These are phyloP conservation scores for Ogataea paraovalis DNA, from an alignment of 805 yeast species.

Conservation along the genomic window DNA sequence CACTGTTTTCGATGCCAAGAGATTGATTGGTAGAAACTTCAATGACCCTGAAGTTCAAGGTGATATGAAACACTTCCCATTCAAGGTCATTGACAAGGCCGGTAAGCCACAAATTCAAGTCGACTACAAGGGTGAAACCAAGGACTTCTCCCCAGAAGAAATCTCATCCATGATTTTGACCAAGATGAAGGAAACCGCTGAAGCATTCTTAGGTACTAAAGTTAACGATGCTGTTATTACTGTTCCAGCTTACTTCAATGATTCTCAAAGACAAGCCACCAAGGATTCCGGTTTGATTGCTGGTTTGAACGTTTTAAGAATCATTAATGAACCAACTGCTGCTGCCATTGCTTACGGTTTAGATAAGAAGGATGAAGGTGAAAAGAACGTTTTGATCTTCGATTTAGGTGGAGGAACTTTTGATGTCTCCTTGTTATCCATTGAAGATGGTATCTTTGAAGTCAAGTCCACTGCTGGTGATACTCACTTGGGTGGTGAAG, in stretches of 20 bases:
- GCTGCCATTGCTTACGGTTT: slow-evolving; percentile 95
- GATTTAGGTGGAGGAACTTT: slow-evolving; percentile 99
- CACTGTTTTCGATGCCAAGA: slow-evolving; percentile 77
- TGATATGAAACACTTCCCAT: slow-evolving; percentile 64
- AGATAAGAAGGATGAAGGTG: slow-evolving; percentile 54
- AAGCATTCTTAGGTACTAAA: slow-evolving; percentile 80
- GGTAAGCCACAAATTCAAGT: slow-evolving; percentile 85
- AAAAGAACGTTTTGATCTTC: slow-evolving; percentile 76
- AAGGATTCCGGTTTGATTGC: slow-evolving; percentile 98
- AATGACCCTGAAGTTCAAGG: slow-evolving; percentile 66
- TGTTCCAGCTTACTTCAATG: slow-evolving; percentile 88
- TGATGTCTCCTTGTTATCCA: slow-evolving; percentile 93
- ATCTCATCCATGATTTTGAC: slow-evolving; percentile 83
- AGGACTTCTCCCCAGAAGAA: slow-evolving; percentile 91
- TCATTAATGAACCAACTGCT: slow-evolving; percentile 88
- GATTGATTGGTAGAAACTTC: slow-evolving; percentile 72
- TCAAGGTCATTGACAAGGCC: slow-evolving; percentile 66
- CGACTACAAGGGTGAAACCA: slow-evolving; percentile 78
- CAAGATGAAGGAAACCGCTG: slow-evolving; percentile 98
- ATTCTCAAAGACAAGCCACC: slow-evolving; percentile 90
- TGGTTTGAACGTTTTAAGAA: slow-evolving; percentile 86
- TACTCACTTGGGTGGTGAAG: slow-evolving; percentile 90
- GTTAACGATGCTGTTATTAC: slow-evolving; percentile 89
- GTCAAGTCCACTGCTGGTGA: slow-evolving; percentile 97
- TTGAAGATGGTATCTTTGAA: slow-evolving; percentile 96